Evolutionary conservation across 2,329 filamentous ascomycete species (phyloP), one percentile per base, ranked within the genome.

Genomic region (Parasarocladium wereldwijsianum): DNA sequence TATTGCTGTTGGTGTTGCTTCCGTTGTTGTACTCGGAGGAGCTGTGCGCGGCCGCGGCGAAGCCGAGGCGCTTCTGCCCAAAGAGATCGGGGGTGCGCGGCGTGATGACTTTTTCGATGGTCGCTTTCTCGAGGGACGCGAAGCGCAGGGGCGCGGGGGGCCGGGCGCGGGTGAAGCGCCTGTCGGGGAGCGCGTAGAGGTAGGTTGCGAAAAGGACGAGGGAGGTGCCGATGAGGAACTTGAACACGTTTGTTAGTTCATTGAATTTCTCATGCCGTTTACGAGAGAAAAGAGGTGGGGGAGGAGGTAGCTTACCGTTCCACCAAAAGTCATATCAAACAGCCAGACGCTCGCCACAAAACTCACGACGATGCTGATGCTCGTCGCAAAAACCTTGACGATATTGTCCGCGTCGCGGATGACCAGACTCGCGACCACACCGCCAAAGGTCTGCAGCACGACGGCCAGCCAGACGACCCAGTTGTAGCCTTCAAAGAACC

Each of bases 401-500:
- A 93, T 92, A 45, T 90, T 92, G 38, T 58, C 55, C 6, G 52
- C 42, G 35, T 58, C 53, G 20, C 54, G 45, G 29, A 58, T 57
- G 32, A 57, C 53, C 6, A 58, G 40, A 21, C 54, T 57, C n/a
- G 50, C 76, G n/a, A 93, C 58, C 17, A 96, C 68, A 15, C 87
- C 90, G 18, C 86, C 86, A 20, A 76, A 56, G 1, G 86, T 81
- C 50, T 98, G 90, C 35, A 90, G 67, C 5, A 74, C 48, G 41
- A 96, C 81, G 4, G 85, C 80, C 5, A 73, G 64, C 85, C 86
- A 94, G 3, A 96, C 87, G 13, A 87, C 66, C 64, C 72, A 79
- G 49, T 93, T 94, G 56, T 96, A 98, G 3, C 90, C 90, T 34
- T 81, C 78, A 42, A 98, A 96, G 54, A 96, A 93, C 9, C 90